Evolutionary conservation across 208 protist genomes (phyloP), one percentile per base, ranked within the genome.

Genomic region (Trypanosoma scelopori): DNA sequence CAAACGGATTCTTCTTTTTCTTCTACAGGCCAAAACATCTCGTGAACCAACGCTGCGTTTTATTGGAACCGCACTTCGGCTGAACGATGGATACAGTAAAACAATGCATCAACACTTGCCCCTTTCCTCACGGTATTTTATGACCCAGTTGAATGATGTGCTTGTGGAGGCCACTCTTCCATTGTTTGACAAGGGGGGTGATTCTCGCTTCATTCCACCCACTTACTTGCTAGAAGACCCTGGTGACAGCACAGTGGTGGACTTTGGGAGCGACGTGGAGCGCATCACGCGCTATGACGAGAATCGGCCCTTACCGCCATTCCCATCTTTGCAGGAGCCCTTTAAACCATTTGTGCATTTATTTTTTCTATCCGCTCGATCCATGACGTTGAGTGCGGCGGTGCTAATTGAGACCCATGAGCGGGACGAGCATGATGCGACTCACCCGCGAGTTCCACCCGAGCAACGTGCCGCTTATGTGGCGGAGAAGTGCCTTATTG

Each of bases 11-110:
- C 65, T 91, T 42, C 69, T 85, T 60, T 59, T 65, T 16, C 72
- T 95, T 35, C 65, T 95, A 52, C 68, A 71, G 12, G 42, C 52
- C 12, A 92, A 89, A 59, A 52, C 59, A 25, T 87, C 78, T 7
- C 85, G 89, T 27, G 74, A 89, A 45, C 73, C 84, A 25, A 89
- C 85, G 45, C 64, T 95, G 46, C 74, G 68, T 16, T 91, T 74
- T 78, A 67, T 95, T 47, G 84, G 82, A 42, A 30, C 61, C 12
- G 86, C 84, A 12, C 76, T 95, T n/a, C 65, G 69, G 2, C 78
- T 92, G 11, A 95, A 95, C 65, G 81, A 78, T 55, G 81, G 80
- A 25, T 91, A 92, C 62, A 76, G 75, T 5, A 95, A 92, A 71
- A 95, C 86, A 23, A 80, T 91, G 67, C 81, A 91, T 58, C 71